Conservation (phyloP, 2,329 filamentous ascomycete species). For the Cladophialophora bantiana region DNA sequence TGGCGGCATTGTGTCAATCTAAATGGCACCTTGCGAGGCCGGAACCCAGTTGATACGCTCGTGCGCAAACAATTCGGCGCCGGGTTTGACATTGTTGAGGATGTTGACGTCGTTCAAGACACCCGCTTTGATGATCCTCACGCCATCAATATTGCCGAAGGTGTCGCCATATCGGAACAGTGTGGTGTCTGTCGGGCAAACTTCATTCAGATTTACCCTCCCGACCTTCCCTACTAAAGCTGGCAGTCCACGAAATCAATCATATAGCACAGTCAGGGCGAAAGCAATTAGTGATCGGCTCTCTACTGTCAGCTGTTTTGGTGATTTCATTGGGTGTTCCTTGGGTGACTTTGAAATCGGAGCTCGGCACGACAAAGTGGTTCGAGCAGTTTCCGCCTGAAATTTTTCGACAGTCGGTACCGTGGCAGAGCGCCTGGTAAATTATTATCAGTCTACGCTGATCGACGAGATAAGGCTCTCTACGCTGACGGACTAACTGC, state of each 20-base stretch:
- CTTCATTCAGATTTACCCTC: not conserved
- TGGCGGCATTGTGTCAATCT: constrained; percentile 32
- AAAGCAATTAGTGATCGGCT: constrained; percentile 47
- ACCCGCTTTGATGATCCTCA: constrained; percentile 46
- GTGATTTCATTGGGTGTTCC: constrained; percentile 47
- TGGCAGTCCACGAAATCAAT: not conserved
- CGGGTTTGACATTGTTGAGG: constrained; percentile 44
- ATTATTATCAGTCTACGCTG: not conserved
- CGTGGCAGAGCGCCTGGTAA: constrained; percentile 49
- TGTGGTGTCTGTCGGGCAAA: constrained; percentile 32
- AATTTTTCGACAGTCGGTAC: constrained; percentile 50
- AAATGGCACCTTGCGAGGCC: constrained; percentile 29
- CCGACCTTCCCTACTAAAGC: not conserved
- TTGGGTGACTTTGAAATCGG: constrained; percentile 42
- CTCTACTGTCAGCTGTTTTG: constrained; percentile 48
- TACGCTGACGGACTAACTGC: constrained; percentile 39
- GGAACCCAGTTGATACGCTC: constrained; percentile 32
- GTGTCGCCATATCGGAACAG: constrained; percentile 41
- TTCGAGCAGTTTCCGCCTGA: constrained; percentile 45
- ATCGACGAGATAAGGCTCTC: not conserved
- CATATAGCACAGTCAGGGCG: constrained; percentile 47
- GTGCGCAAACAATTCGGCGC: constrained; percentile 44
- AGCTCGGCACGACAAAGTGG: constrained; percentile 44
- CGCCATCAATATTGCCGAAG: constrained; percentile 43
- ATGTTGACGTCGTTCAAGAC: constrained; percentile 46